These are phyloP conservation scores for Apiotrichum sp. DNA, from an alignment of 1,284 basidiomycete genomes.

Conservation along the genomic window DNA sequence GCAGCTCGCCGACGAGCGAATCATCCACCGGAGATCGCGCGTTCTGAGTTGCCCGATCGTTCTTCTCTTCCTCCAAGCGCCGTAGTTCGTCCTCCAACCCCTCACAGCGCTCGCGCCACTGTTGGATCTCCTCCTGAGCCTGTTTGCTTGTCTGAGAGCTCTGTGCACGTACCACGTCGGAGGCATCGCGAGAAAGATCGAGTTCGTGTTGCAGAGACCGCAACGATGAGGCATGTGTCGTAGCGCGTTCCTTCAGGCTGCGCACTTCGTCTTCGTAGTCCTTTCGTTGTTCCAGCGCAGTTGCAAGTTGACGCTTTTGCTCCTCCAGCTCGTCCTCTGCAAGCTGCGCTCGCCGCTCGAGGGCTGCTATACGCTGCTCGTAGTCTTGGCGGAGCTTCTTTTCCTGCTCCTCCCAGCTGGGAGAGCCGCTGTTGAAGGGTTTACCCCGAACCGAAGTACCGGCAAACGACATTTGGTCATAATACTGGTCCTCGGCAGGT, in stretches of 20 bases:
- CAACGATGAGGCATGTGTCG: constrained; percentile 63
- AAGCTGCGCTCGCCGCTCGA: constrained; percentile 35
- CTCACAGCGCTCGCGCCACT: constrained; percentile 67
- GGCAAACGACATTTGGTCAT: constrained; percentile 40
- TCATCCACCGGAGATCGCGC: constrained; percentile 1
- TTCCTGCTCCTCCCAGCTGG: constrained; percentile 53
- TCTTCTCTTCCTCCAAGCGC: constrained; percentile 32
- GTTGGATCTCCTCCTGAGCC: constrained; percentile 62
- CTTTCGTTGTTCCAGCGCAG: constrained; percentile 27
- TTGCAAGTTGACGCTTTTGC: constrained; percentile 25
- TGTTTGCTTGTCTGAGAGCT: constrained; percentile 49
- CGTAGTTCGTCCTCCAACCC: constrained; percentile 61
- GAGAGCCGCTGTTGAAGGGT: constrained; percentile 3
- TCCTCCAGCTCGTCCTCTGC: constrained; percentile 42
- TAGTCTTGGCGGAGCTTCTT: constrained; percentile 78
- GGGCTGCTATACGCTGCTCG: constrained; percentile 80
- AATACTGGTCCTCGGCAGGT: constrained; percentile 23
- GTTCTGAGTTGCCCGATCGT: constrained; percentile 9
- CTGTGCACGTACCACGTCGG: constrained; percentile 18
- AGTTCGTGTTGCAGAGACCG: constrained; percentile 62
- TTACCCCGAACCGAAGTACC: constrained; percentile 28
- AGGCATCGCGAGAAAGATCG: constrained; percentile 37
- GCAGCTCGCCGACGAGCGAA: constrained; percentile 69
- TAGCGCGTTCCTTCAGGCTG: constrained; percentile 54
- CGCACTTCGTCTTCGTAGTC: constrained; percentile 47